Evolutionary conservation across 768 basidiomycete genomes (phyloP), one percentile per base, ranked within the genome.

Genomic region (Boletellus ananiceps): DNA sequence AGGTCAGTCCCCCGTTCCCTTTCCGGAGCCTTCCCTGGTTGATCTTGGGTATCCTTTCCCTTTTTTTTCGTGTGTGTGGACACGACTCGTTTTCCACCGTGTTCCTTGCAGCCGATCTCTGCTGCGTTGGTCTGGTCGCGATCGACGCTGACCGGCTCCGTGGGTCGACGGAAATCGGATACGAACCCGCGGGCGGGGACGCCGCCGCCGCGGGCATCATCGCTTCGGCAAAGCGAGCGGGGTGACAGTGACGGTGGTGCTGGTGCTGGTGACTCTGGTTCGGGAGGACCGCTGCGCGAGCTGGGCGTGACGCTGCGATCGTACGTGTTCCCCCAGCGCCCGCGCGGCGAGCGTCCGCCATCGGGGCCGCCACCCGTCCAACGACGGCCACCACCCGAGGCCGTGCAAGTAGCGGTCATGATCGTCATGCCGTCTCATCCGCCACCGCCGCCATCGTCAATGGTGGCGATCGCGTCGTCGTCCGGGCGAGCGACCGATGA

Each of bases 361-460:
- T 42, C 58, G 12, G 54, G 29, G 35, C 55, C 57, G 4, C 47
- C 55, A 5, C 56, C 54, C 8, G 44, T 45, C 8, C 45, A 44
- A 21, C 49, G 51, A 21, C 49, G 51, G 6, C 50, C 54, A 1
- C 45, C 49, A 2, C 61, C 64, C 7, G 58, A 65, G 18, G 55
- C 63, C 9, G 32, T 70, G n/a, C 69, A 75, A 41, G 61, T 80
- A 16, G 71, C 70, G 0, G 68, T 79, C 32, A 61, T 80, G 64
- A 70, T 81, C 35, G 65, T 63, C 12, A 79, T 80, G 77, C 79
- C 79, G 7, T 60, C 61, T 8, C 59, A 44, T 2, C 34, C 46
- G 41, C 44, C 18, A 44, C 12, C 9, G 7, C 27, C 27, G 11
- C 29, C 29, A 7, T 25, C 23, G 4, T 25, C 23, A 25, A 4